Base-by-base conservation (phyloP, 306 rosid species). In the Boehmeria nivea region DNA sequence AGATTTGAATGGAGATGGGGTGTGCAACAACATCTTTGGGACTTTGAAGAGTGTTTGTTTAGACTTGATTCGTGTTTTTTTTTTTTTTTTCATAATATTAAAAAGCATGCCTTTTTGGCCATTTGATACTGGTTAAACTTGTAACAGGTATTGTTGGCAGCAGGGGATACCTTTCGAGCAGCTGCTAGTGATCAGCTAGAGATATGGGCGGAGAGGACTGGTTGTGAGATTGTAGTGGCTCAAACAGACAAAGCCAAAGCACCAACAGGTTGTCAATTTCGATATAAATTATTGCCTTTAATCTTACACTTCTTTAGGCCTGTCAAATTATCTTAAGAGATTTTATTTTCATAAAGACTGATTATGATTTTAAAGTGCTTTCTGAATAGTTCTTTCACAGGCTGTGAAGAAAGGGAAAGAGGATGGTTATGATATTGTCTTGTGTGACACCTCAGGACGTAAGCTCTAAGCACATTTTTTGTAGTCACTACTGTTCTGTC, bases 151-250 rank as follows among this genome's bases (percentile, higher is more conserved):
- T 53, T 91, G 76, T 78, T 91, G 87, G 99, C 96, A 25, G 99
- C 96, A 42, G 99, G 99, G 40, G 99, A 91, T 78, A 91, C 99
- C 23, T 91, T 87, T 72, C 81, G 99, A 83, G 96, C 99, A 68
- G 99, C 99, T 64, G 96, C 99, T 23, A 73, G 95, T 65, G 99
- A 91, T 61, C 96, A 91, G 80, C 82, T 91, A 36, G 99, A 91
- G 79, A 87, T 91, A 69, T 91, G 99, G 99, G 99, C 99, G 14
- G 95, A 82, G 76, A 82, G 99, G 73, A 82, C 87, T 65, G 96
- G 78, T 27, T 91, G 99, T 75, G 95, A 91, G 75, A 91, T 91
- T 71, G 80, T 91, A 65, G 68, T 78, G 57, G 93, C 96, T 69
- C 95, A 91, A 71, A 26, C 49, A 53, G 89, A 84, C 50, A 82